A percentile compares a stretch with the other conserved stretches of the same genome.
phyloP scores from a whole-genome alignment of 176 grass and related monocot species.

The Elaeis guineensis region DNA sequence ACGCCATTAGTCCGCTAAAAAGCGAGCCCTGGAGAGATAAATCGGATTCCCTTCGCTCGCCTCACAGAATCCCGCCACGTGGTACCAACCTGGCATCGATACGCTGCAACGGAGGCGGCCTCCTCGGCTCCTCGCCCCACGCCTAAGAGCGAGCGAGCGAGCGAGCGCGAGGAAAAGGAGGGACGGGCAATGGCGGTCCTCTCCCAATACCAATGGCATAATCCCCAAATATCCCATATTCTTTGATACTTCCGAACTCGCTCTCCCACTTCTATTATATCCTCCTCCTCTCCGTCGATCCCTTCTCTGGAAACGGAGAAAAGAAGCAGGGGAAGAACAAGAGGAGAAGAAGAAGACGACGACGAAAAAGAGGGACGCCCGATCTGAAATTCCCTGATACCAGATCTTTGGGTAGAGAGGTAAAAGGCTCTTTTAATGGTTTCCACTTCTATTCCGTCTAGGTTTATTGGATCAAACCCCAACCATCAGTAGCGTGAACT shows the following conservation, averaged over 20 bases:
- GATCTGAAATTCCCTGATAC: too few relatives aligned
- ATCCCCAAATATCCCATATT: conserved; percentile 2
- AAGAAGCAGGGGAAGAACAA: too few relatives aligned
- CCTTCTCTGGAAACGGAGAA: too few relatives aligned
- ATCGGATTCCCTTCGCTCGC: background rate
- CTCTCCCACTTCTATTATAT: background rate
- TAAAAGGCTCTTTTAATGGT: too few relatives aligned
- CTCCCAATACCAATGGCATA: conserved; percentile 11
- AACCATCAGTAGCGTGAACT: too few relatives aligned
- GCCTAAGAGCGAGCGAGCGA: background rate
- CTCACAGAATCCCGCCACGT: conserved; percentile 19
- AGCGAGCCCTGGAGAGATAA: too few relatives aligned
- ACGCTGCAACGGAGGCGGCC: conserved; percentile 13
- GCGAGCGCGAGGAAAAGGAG: background rate
- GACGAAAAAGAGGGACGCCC: too few relatives aligned
- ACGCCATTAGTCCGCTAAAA: too few relatives aligned
- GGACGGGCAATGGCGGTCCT: background rate
- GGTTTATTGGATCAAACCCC: too few relatives aligned
- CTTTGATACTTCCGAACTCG: background rate
- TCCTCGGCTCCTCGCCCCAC: conserved; percentile 1
- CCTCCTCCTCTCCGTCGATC: background rate
- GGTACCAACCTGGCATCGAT: conserved; percentile 18
- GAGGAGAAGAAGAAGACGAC: too few relatives aligned
- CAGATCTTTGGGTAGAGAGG: too few relatives aligned
- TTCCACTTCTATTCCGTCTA: too few relatives aligned